Base-by-base conservation (phyloP, 768 basidiomycete genomes). In the Sarcomyxa edulis region DNA sequence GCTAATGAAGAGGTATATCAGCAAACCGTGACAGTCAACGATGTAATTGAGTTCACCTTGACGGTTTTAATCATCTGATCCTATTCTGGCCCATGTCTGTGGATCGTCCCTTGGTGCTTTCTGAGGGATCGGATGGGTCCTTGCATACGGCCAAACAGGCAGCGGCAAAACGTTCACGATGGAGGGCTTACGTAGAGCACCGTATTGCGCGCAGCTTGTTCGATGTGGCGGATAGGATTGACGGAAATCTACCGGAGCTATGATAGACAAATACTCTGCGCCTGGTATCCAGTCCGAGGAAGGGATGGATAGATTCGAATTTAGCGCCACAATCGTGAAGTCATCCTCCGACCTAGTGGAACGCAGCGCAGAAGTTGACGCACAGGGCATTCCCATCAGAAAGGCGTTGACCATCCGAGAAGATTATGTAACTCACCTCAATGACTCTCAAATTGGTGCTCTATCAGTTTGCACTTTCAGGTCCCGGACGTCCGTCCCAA, bases 71-170 rank as follows among this genome's bases (percentile, higher is more conserved):
- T 14, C 8, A 22, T 23, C 18, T 30, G 6, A 44, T 20, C 4
- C 25, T 26, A 3, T 28, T 1, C 21, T 3, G 28, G 60, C 57
- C 47, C 60, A 26, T 46, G 61, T 21, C 40, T n/a, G n/a, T n/a
- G n/a, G n/a, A n/a, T n/a, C n/a, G n/a, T n/a, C 52, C 1, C 47
- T 62, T 7, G 58, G 48, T 7, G 50, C 61, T 21, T 53, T 53
- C 8, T 52, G 55, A 11, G 61, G 61, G 12, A 51, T 57, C 45
- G 89, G 93, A 8, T 95, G 92, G 54, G 89, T 94, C 28, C 94
- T 96, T 47, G 93, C 93, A 0, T 95, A 96, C 54, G 93, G 92
- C n/a, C 92, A 95, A 60, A 96, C 93, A 11, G 93, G 92, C 19
- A 84, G 79, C 35, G 85, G 84, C 4, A 85, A 85, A 54, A 89